These are phyloP conservation scores for Daucus carota DNA, from an alignment of 129 eudicot genomes.

Conservation along the genomic window DNA sequence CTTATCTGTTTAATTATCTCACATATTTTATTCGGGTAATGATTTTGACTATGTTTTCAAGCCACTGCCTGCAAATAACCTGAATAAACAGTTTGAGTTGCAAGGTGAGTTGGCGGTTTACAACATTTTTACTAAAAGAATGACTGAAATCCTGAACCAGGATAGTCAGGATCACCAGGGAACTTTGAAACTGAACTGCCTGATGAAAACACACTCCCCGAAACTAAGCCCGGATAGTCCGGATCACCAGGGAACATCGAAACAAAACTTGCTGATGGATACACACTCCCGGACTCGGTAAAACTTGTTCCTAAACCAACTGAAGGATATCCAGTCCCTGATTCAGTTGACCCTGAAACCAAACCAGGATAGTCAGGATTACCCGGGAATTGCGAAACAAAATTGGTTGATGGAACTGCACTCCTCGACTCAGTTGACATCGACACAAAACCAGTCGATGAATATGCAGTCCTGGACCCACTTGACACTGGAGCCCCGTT, in stretches of 20 bases:
- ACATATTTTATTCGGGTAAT: background rate
- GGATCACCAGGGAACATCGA: constrained; percentile 26
- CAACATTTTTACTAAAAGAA: background rate
- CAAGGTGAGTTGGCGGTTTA: background rate
- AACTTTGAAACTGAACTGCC: constrained; percentile 1
- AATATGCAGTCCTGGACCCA: constrained; percentile 8
- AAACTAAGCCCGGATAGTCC: constrained; percentile 8
- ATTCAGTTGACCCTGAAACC: background rate
- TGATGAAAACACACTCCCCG: background rate
- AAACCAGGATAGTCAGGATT: constrained; percentile 16
- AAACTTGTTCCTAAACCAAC: background rate
- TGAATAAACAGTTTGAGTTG: background rate
- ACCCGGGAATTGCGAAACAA: constrained; percentile 9
- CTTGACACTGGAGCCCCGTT: background rate
- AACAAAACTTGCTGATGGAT: background rate
- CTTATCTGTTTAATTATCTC: too few relatives aligned
- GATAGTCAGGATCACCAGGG: constrained; percentile 31
- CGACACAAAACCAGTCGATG: background rate
- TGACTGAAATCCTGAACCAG: constrained; percentile 21
- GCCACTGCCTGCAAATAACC: background rate
- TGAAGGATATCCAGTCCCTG: background rate
- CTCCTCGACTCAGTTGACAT: background rate
- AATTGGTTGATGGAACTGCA: background rate
- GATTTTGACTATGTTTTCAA: too few relatives aligned
- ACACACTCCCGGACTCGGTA: background rate